Percentiles rank a stretch among this genome's conserved stretches.
phyloP scores from a whole-genome alignment of 345 rosid genomes.

The Stellera chamaejasme region DNA sequence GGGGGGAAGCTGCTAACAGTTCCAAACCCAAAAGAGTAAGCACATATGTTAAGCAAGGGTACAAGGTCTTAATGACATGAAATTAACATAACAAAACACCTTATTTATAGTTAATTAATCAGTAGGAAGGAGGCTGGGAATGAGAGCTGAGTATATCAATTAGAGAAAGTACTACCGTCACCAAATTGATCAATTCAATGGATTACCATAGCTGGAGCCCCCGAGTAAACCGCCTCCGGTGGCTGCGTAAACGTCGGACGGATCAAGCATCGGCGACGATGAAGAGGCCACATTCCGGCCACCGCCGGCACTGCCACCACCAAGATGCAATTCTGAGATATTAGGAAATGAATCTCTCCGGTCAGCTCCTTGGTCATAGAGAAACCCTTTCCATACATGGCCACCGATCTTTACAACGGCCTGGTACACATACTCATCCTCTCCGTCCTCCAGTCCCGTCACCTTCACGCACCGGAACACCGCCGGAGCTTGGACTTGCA shows the following conservation, averaged over 20 bases:
- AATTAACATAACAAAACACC: slow-evolving; percentile 24
- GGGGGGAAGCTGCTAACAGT: slow-evolving; percentile 6
- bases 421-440: slow-evolving; percentile 87
- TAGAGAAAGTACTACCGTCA: slow-evolving; percentile 2
- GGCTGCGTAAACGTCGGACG: slow-evolving; percentile 54
- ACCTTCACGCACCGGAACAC: slow-evolving; percentile 94
- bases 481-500: slow-evolving; percentile 77
- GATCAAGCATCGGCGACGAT: slow-evolving; percentile 49
- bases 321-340: slow-evolving; percentile 73
- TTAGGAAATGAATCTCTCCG: slow-evolving; percentile 65
- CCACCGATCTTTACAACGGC: slow-evolving; percentile 89
- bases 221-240: slow-evolving; percentile 53
- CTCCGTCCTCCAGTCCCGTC: slow-evolving; percentile 87
- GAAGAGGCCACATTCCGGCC: slow-evolving; percentile 46
- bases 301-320: slow-evolving; percentile 20
- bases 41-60: slow-evolving; percentile 11
- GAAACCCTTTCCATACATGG: slow-evolving; percentile 83
- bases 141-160: background rate
- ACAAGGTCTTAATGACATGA: slow-evolving; percentile 16
- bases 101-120: slow-evolving; percentile 29
- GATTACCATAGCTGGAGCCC: slow-evolving; percentile 61
- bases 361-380: slow-evolving; percentile 82
- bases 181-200: slow-evolving; percentile 28
- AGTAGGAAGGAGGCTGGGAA: slow-evolving; percentile 13
- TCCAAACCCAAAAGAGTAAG: slow-evolving; percentile 9